A percentile compares a stretch with the other conserved stretches of the same genome.
phyloP scores from a whole-genome alignment of 176 grass and related monocot genomes.

The Puya raimondii region DNA sequence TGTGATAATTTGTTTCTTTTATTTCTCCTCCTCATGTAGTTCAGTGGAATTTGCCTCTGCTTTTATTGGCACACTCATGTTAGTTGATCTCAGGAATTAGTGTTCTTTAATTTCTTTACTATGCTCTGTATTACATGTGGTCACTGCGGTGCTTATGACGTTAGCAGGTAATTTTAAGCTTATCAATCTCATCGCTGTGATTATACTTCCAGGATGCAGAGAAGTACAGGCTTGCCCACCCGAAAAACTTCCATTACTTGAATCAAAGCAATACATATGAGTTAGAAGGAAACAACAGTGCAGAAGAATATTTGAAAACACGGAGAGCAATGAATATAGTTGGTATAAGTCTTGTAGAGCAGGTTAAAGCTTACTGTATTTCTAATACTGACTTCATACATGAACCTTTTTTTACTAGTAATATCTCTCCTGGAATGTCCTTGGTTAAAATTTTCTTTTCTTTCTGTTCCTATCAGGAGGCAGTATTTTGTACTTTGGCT shows the following conservation, averaged over 20 bases:
- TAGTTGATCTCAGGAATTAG: not conserved
- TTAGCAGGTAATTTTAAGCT: conserved; percentile 3
- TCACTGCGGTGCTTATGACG: not conserved
- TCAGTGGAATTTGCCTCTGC: not conserved
- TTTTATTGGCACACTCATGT: not conserved
- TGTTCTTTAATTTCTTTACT: not conserved
- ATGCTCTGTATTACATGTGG: not conserved
- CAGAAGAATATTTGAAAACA: conserved; percentile 65
- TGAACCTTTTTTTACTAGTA: not conserved
- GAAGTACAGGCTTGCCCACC: conserved; percentile 70
- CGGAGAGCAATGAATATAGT: conserved; percentile 85
- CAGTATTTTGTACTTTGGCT: conserved; percentile 67
- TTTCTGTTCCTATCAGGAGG: conserved; percentile 42
- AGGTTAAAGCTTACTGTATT: conserved; percentile 36
- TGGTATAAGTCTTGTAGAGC: conserved; percentile 62
- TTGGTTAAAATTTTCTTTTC: not conserved
- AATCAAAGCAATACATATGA: conserved; percentile 77
- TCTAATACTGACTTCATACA: not conserved
- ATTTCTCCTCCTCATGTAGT: not conserved
- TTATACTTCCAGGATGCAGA: conserved; percentile 57
- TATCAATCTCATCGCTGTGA: conserved; percentile 10
- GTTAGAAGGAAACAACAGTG: conserved; percentile 48
- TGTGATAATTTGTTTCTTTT: conserved; percentile 9
- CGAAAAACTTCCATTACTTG: conserved; percentile 66
- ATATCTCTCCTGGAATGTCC: not conserved